A percentile compares a stretch with the other conserved stretches of the same genome.
Evolutionary conservation across 1,139 yeast species (phyloP).

Genomic region (Geotrichum reessii): DNA sequence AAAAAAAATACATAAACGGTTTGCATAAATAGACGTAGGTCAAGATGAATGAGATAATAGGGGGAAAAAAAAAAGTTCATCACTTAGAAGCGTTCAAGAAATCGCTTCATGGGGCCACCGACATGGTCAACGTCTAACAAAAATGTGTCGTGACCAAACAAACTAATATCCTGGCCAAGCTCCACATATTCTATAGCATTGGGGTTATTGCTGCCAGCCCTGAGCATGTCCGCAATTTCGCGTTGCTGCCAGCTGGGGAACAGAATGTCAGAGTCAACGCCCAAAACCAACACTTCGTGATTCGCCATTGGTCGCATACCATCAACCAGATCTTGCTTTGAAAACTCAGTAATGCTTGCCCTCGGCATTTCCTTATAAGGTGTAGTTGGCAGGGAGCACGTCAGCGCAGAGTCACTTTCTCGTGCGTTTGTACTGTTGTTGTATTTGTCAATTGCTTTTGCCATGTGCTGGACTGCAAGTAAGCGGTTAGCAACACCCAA

Average conservation of each 20-base stretch:
- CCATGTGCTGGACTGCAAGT: background rate
- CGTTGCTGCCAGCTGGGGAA: conserved; percentile 95
- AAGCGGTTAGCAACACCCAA: conserved; percentile 43
- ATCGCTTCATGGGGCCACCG: conserved; percentile 67
- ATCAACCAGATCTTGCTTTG: conserved; percentile 46
- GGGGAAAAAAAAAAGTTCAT: background rate
- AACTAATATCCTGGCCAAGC: conserved; percentile 65
- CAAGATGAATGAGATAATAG: background rate
- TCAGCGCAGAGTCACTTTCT: conserved; percentile 1
- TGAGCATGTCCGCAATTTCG: conserved; percentile 64
- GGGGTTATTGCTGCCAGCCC: conserved; percentile 26
- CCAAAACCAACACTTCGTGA: conserved; percentile 69
- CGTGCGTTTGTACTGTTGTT: background rate
- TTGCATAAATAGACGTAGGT: background rate
- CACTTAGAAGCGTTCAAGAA: conserved; percentile 41
- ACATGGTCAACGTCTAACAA: conserved; percentile 70
- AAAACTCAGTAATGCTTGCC: conserved; percentile 22
- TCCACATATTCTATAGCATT: conserved; percentile 50
- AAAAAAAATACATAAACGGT: background rate
- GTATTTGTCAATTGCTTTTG: background rate
- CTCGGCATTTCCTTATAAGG: conserved; percentile 52
- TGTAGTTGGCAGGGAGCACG: conserved; percentile 44
- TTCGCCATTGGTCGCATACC: conserved; percentile 64
- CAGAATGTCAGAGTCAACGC: conserved; percentile 84
- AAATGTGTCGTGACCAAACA: conserved; percentile 89